phyloP scores from a whole-genome alignment of 108 stramenopile genomes.

The Epithemia pelagica region DNA sequence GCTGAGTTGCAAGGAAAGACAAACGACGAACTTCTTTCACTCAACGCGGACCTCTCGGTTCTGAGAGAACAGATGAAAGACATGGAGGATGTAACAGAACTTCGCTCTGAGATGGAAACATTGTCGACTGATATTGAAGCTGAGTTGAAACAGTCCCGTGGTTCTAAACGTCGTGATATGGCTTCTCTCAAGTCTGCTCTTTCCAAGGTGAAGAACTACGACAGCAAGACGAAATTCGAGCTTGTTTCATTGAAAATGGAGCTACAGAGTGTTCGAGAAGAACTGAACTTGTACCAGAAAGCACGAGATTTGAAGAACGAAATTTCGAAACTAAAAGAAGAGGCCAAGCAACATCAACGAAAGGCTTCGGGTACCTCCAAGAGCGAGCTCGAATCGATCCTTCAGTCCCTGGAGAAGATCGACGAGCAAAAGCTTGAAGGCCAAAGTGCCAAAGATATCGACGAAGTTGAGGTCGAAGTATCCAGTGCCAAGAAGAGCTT shows the following conservation, averaged over 20 bases:
- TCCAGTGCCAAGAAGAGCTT: not conserved
- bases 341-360: not conserved
- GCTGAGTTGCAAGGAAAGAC: conserved; percentile 1
- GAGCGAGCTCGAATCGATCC: too few species aligned
- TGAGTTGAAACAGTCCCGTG: not conserved
- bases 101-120: not conserved
- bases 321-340: not conserved
- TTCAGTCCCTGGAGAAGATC: not conserved
- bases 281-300: not conserved
- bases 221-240: not conserved
- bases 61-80: conserved; percentile 5
- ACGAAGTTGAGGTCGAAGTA: not conserved
- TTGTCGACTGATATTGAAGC: not conserved
- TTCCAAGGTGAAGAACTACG: not conserved
- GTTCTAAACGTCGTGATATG: not conserved
- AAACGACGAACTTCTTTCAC: not conserved
- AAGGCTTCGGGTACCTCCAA: not conserved
- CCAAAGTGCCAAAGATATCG: not conserved
- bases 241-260: conserved; percentile 1
- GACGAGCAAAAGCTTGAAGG: not conserved
- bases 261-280: not conserved
- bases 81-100: not conserved
- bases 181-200: not conserved
- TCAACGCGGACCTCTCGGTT: not conserved
- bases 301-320: conserved; percentile 3